Conservation (phyloP, 768 basidiomycete species). For the Tylopilus vinaceipallidus region DNA sequence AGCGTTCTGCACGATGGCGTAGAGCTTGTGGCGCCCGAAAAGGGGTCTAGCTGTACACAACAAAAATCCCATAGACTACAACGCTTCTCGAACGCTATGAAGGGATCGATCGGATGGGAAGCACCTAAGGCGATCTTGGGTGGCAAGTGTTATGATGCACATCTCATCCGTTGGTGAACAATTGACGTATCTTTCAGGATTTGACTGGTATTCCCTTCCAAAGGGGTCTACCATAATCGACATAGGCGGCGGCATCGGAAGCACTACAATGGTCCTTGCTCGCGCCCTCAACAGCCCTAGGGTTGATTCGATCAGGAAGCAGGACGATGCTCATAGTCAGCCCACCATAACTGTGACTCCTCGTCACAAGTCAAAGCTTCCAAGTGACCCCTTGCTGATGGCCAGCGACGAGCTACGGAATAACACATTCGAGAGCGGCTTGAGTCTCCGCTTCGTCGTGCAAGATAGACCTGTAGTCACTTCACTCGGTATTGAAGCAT, state of each 20-base stretch:
- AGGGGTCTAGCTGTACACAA: neutral
- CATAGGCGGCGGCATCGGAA: conserved; percentile 70
- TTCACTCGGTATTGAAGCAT: conserved; percentile 53
- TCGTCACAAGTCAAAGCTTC: neutral
- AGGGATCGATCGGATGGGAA: conserved; percentile 70
- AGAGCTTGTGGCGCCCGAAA: neutral
- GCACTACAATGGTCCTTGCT: conserved; percentile 43
- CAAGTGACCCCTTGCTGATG: neutral
- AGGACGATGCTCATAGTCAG: neutral
- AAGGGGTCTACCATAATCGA: conserved; percentile 57
- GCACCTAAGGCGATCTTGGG: conserved; percentile 55
- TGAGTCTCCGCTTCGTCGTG: conserved; percentile 49
- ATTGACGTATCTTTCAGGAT: conserved; percentile 38
- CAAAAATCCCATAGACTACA: conserved; percentile 53
- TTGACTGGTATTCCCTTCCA: conserved; percentile 54
- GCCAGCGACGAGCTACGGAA: conserved; percentile 8
- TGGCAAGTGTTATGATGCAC: conserved; percentile 36
- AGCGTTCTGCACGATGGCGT: neutral
- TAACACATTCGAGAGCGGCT: conserved; percentile 4
- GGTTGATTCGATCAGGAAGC: conserved; percentile 1
- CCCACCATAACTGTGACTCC: neutral
- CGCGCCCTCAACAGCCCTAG: conserved; percentile 31
- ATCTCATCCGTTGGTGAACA: neutral
- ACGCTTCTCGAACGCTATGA: conserved; percentile 76
- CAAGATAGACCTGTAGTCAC: conserved; percentile 60